phyloP scores from a whole-genome alignment of 495 filamentous ascomycete species.

The Patellaria atrata region DNA sequence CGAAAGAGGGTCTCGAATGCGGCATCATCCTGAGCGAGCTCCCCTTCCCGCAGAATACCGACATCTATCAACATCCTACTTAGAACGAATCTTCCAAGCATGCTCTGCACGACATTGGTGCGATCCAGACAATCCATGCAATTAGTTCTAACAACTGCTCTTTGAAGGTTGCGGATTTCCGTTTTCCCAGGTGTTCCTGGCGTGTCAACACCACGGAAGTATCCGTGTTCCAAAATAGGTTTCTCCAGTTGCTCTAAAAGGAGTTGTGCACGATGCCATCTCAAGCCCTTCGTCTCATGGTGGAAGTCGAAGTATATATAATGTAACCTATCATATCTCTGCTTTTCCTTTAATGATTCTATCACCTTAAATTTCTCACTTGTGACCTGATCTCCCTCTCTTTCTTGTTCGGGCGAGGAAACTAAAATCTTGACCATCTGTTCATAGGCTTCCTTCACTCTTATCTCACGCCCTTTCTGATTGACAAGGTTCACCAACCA shows the following conservation, averaged over 20 bases:
- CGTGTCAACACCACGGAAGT: slow-evolving; percentile 84
- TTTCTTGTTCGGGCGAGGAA: slow-evolving; percentile 48
- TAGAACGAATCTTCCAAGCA: slow-evolving; percentile 79
- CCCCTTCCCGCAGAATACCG: slow-evolving; percentile 54
- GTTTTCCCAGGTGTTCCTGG: slow-evolving; percentile 58
- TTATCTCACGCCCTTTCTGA: slow-evolving; percentile 75
- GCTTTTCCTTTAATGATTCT: slow-evolving; percentile 45
- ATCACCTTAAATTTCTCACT: slow-evolving; percentile 70
- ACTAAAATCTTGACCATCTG: slow-evolving; percentile 63
- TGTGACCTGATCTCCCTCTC: slow-evolving; percentile 39
- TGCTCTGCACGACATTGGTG: slow-evolving; percentile 93
- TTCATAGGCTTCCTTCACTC: slow-evolving; percentile 84
- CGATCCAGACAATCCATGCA: slow-evolving; percentile 99
- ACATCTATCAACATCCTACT: slow-evolving; percentile 75
- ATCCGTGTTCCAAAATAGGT: slow-evolving; percentile 58
- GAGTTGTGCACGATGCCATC: slow-evolving; percentile 82
- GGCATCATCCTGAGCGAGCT: slow-evolving; percentile 52
- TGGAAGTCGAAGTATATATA: slow-evolving; percentile 99
- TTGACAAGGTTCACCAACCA: slow-evolving; percentile 95
- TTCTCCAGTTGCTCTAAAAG: slow-evolving; percentile 67
- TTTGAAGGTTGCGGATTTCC: slow-evolving; percentile 66
- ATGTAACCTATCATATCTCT: slow-evolving; percentile 66
- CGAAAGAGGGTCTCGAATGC: slow-evolving; percentile 80
- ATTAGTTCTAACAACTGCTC: slow-evolving; percentile 83
- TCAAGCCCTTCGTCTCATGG: slow-evolving; percentile 84